Evolutionary conservation across 257 asterid species (phyloP).

Genomic region (Solanum appendiculatum): DNA sequence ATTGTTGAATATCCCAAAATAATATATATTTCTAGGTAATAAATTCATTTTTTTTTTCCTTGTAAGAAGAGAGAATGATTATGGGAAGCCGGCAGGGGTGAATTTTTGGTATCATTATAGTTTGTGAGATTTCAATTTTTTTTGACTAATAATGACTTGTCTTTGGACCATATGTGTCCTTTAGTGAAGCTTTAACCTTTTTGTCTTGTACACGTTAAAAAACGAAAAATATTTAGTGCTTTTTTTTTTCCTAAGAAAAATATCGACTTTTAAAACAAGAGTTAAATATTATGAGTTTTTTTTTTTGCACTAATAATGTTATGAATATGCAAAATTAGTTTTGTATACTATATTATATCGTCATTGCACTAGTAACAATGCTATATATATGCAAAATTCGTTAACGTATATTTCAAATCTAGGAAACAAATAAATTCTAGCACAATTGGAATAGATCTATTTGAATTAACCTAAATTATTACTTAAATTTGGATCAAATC

Average conservation of each 20-base stretch:
- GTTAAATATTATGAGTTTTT: too few species aligned
- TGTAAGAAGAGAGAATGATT: not conserved
- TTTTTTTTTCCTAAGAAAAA: too few species aligned
- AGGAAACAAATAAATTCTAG: too few species aligned
- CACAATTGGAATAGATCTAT: not conserved
- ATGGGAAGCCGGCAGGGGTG: not conserved
- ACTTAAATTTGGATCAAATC: too few species aligned
- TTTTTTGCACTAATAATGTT: not conserved
- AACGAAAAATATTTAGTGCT: too few species aligned
- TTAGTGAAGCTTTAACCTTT: not conserved
- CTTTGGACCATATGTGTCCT: not conserved
- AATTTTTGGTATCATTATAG: not conserved
- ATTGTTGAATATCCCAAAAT: too few species aligned
- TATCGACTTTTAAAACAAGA: not conserved
- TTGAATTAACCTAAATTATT: too few species aligned
- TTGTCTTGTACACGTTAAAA: not conserved
- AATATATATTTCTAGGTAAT: not conserved
- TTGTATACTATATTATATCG: not conserved
- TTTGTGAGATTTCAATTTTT: not conserved
- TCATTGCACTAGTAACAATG: too few species aligned
- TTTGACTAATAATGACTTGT: not conserved
- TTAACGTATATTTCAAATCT: too few species aligned
- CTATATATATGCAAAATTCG: not conserved
- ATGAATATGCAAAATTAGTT: not conserved
- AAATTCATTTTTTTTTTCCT: not conserved